A percentile compares a stretch with the other conserved stretches of the same genome.
Conservation (phyloP, 352 stramenopile genomes). For the Phytophthora agathidicida region DNA sequence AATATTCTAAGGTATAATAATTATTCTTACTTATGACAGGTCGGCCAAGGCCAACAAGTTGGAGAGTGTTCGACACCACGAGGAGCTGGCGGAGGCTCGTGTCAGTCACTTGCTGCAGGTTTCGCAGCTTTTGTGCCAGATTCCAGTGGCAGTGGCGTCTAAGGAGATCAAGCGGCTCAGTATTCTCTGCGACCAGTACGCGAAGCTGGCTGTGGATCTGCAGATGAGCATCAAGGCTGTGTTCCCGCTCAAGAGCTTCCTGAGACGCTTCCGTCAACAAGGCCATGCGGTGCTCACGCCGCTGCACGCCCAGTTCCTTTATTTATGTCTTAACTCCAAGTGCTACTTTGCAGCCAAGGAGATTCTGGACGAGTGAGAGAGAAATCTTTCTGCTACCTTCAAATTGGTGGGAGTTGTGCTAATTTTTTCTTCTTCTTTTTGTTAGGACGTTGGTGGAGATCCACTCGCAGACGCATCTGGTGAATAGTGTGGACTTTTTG, state of each 20-base stretch:
- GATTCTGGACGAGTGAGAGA: conserved; percentile 67
- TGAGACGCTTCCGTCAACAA: conserved; percentile 66
- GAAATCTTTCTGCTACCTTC: neutral
- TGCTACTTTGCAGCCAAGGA: conserved; percentile 77
- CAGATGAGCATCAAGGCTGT: conserved; percentile 66
- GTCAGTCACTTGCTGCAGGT: conserved; percentile 48
- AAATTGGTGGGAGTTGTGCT: conserved; percentile 2
- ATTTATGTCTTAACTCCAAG: conserved; percentile 83
- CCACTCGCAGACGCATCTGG: conserved; percentile 57
- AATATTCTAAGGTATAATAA: no score
- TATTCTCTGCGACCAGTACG: conserved; percentile 57
- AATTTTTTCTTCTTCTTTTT: conserved; percentile 14
- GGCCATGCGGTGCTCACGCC: conserved; percentile 62
- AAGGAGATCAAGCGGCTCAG: conserved; percentile 75
- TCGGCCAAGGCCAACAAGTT: conserved; percentile 62
- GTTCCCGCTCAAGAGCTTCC: conserved; percentile 73
- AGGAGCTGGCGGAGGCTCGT: conserved; percentile 27
- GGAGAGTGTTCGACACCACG: conserved; percentile 36
- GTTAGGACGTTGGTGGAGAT: conserved; percentile 74
- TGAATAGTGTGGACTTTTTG: conserved; percentile 72
- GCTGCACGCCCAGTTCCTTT: conserved; percentile 74
- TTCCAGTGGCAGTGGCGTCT: conserved; percentile 48
- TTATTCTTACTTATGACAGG: conserved; percentile 23
- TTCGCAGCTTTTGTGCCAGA: conserved; percentile 55
- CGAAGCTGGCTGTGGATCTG: conserved; percentile 49